phyloP scores from a whole-genome alignment of 805 yeast species.

The Candida coleopterorum region DNA sequence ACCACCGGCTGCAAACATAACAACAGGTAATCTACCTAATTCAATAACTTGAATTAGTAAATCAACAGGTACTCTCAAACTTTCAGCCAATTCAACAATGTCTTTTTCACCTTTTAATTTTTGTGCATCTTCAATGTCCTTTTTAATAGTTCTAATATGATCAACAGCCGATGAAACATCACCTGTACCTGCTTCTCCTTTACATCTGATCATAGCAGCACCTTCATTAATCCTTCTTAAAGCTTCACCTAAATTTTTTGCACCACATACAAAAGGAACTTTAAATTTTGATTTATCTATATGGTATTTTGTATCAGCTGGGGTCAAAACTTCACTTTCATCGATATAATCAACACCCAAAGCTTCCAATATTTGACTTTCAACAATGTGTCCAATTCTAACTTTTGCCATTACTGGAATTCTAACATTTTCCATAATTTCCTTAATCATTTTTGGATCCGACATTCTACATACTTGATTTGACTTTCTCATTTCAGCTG shows the following conservation, averaged over 20 bases:
- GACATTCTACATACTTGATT: constrained; percentile 86
- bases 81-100: constrained; percentile 47
- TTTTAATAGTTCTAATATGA: constrained; percentile 60
- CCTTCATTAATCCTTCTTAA: constrained; percentile 75
- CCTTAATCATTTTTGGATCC: constrained; percentile 74
- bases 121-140: constrained; percentile 48
- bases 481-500: constrained; percentile 78
- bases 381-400: constrained; percentile 78
- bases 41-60: constrained; percentile 46
- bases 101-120: constrained; percentile 38
- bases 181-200: constrained; percentile 90
- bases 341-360: constrained; percentile 75
- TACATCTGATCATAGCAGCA: constrained; percentile 83
- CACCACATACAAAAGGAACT: constrained; percentile 83
- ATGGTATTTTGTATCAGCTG: constrained; percentile 69
- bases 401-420: constrained; percentile 77
- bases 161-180: constrained; percentile 78
- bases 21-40: constrained; percentile 63
- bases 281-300: constrained; percentile 55
- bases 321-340: constrained; percentile 80
- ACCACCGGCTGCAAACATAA: constrained; percentile 86
- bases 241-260: constrained; percentile 77
- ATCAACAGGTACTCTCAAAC: constrained; percentile 56
- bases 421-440: constrained; percentile 65
- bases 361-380: constrained; percentile 72